Percentiles rank a stretch among this genome's conserved stretches.
phyloP scores from a whole-genome alignment of 1,139 yeast genomes.

The Pichia inconspicua region DNA sequence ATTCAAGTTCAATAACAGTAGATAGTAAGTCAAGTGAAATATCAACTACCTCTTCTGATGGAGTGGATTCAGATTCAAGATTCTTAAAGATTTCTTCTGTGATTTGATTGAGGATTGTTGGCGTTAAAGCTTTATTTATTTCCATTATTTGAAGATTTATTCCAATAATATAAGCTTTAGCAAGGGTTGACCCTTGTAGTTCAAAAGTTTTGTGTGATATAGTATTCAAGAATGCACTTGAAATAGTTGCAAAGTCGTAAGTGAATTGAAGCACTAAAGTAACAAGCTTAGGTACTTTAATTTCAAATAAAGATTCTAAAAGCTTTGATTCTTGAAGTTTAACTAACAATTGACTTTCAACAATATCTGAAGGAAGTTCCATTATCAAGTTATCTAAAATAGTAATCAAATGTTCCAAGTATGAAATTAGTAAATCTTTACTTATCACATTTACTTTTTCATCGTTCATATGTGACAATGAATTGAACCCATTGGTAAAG shows the following conservation, averaged over 20 bases:
- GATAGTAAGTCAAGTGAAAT: conserved; percentile 67
- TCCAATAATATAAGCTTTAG: conserved; percentile 50
- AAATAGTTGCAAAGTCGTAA: conserved; percentile 61
- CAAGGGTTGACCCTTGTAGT: conserved; percentile 25
- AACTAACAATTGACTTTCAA: conserved; percentile 39
- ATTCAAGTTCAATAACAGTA: conserved; percentile 57
- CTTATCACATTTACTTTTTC: conserved; percentile 32
- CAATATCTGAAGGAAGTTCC: conserved; percentile 55
- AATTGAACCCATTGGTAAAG: conserved; percentile 44
- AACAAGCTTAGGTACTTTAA: conserved; percentile 1
- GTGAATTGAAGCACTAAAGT: conserved; percentile 23
- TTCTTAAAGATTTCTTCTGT: conserved; percentile 18
- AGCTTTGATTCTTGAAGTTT: conserved; percentile 32
- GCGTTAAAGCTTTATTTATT: conserved; percentile 27
- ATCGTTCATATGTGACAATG: conserved; percentile 38
- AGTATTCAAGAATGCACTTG: conserved; percentile 46
- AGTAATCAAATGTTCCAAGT: conserved; percentile 66
- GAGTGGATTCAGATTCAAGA: conserved; percentile 26
- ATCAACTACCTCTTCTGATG: conserved; percentile 57
- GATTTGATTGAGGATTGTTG: conserved; percentile 14
- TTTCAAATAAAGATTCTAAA: conserved; percentile 33
- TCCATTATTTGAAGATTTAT: conserved; percentile 55
- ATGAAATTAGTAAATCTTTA: conserved; percentile 41
- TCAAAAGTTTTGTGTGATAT: conserved; percentile 17
- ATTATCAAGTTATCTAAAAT: conserved; percentile 56